Conservation (phyloP, 1,139 yeast species). For the Spencermartinsiella ligniputridi region DNA sequence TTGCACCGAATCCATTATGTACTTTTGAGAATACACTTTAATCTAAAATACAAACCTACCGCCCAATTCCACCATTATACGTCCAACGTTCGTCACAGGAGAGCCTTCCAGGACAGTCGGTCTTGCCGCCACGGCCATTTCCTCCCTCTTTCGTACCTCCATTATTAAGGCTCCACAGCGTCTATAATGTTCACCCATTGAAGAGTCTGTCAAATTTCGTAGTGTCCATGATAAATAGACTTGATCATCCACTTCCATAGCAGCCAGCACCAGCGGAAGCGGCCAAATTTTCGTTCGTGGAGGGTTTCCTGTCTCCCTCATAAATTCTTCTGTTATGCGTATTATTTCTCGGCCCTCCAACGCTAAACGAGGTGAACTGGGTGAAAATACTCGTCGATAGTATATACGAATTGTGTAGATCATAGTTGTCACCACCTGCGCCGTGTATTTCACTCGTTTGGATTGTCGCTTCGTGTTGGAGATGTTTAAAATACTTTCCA, state of each 20-base stretch:
- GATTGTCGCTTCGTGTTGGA: background rate
- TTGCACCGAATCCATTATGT: too few relatives aligned
- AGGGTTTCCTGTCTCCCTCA: background rate
- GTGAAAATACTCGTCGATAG: background rate
- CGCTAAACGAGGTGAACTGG: background rate
- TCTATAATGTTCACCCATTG: background rate
- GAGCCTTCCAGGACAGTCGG: background rate
- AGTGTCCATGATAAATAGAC: constrained; percentile 4
- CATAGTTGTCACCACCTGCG: background rate
- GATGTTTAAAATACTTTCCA: background rate
- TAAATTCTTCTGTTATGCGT: background rate
- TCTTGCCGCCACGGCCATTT: background rate
- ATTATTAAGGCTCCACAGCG: background rate
- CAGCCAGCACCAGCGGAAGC: constrained; percentile 4
- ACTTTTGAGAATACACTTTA: too few relatives aligned
- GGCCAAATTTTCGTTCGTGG: constrained; percentile 5
- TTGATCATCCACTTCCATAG: constrained; percentile 3
- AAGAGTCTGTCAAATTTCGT: constrained; percentile 1
- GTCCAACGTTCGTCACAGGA: background rate
- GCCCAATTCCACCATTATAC: constrained; percentile 3
- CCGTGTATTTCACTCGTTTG: background rate
- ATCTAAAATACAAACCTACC: constrained; percentile 4
- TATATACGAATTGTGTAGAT: background rate
- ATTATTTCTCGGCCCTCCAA: background rate
- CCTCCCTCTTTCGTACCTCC: background rate